Evolutionary conservation across 495 filamentous ascomycete genomes (phyloP), one percentile per base, ranked within the genome.

Genomic region (Entonaema liquescens): DNA sequence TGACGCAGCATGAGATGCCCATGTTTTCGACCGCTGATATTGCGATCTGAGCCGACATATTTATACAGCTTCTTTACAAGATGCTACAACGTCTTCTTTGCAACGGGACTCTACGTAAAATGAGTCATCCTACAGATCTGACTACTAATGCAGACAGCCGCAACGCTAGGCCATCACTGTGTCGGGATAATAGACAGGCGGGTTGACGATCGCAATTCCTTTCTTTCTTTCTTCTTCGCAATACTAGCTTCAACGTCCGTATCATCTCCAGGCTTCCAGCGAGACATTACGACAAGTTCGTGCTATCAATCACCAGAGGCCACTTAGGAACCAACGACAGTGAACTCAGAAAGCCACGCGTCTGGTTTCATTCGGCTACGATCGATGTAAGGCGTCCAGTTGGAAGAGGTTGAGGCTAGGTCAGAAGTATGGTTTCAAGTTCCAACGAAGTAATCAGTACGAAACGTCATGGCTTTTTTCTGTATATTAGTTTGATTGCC

Each of bases 121-220:
- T 33, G 29, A 56, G 53, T 35, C 29, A 56, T 35, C 17, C 8
- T 7, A 35, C 53, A 29, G 29, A 35, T 35, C 53, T 33, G 29
- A 21, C 17, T 36, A 9, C 29, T 4, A 21, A 56, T 56, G 53
- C 53, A 56, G 53, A 56, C 17, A 56, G 15, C 53, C 53, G 52
- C 29, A 35, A 56, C 1, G 12, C 28, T 56, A 28, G n/a, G n/a
- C 25, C 53, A 21, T 21, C n/a, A 5, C 12, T 17, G 28, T 17
- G 29, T 56, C 53, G 53, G 53, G 53, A 35, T 12, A 23, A 56
- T 35, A 36, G n/a, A 29, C 17, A 36, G 17, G 29, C 6, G 35
- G 28, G 11, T 21, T 56, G 53, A 35, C 53, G 53, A 56, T 56
- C 53, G 29, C 53, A 56, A 56, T 56, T 21, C 11, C 28, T 56